These are phyloP conservation scores for Chaetoceros tenuissimus DNA, from an alignment of 108 stramenopile genomes.

Conservation along the genomic window DNA sequence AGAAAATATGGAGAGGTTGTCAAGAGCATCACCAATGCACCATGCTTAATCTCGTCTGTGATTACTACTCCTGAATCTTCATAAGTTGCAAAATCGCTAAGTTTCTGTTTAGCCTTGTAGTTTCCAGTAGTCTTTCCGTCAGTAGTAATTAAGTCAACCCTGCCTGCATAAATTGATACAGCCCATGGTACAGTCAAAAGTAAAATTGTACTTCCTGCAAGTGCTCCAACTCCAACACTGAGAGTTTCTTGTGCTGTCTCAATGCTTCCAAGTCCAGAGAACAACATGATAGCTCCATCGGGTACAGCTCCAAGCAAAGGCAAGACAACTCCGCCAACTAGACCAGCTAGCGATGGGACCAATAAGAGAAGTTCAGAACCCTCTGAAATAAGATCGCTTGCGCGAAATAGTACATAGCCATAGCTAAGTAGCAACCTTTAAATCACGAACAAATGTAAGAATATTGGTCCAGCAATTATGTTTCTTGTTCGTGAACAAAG, in stretches of 20 bases:
- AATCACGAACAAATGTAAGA: too few species aligned
- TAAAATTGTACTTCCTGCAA: slow-evolving; percentile 97
- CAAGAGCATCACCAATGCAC: slow-evolving; percentile 69
- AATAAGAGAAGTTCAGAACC: slow-evolving; percentile 94
- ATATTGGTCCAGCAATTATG: too few species aligned
- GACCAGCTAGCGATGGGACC: slow-evolving; percentile 82
- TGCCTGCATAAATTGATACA: slow-evolving; percentile 72
- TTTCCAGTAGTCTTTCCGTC: slow-evolving; percentile 14
- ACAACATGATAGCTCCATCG: slow-evolving; percentile 95
- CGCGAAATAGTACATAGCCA: slow-evolving; percentile 85
- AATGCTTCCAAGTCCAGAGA: slow-evolving; percentile 84
- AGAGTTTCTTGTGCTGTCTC: slow-evolving; percentile 80
- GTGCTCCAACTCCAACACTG: slow-evolving; percentile 90
- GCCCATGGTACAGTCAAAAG: slow-evolving; percentile 92
- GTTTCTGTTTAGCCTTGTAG: slow-evolving; percentile 51
- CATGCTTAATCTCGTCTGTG: slow-evolving; percentile 41
- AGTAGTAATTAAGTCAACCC: slow-evolving; percentile 69
- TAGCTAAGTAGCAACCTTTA: slow-evolving; percentile 86
- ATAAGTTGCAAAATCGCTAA: slow-evolving; percentile 15
- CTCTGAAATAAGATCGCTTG: slow-evolving; percentile 90
- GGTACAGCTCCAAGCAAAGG: slow-evolving; percentile 96
- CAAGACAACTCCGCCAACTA: slow-evolving; percentile 92
- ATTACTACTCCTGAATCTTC: slow-evolving; percentile 55
- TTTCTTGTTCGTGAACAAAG: too few species aligned
- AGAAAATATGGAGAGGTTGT: slow-evolving; percentile 85